Base-by-base conservation (phyloP, 768 basidiomycete genomes). In the Fomitopsis pulvina region DNA sequence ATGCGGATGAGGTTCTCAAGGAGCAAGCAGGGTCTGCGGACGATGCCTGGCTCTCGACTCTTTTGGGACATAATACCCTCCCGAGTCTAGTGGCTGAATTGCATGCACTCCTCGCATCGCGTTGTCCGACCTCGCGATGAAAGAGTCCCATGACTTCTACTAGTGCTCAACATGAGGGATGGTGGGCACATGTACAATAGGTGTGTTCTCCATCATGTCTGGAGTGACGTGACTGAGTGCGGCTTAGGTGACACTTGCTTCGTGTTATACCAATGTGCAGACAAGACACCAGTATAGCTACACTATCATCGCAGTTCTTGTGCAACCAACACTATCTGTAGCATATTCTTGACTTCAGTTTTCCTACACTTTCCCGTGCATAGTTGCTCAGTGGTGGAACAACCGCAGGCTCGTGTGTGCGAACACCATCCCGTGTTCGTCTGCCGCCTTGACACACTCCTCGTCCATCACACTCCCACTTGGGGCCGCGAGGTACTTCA, bases 391-490 rank as follows among this genome's bases (percentile, higher is more conserved):
- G 64, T 92, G 91, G 60, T 95, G 92, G 83, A 97, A 96, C 56
- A 97, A 71, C 57, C 94, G 75, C 60, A 96, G 64, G 41, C 79
- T 75, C 3, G 92, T 96, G 65, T 96, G 93, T 41, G 83, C 85
- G 68, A 96, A 98, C 52, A 94, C 87, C 39, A 97, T 89, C 32
- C 72, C 78, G 59, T 89, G 85, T 70, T 98, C 96, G 67, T 99
- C 85, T 10, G 95, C 95, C 2, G 92, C 91, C 70, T 91, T 92
- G 73, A 99, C 85, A 61, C 96, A 95, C 66, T 94, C 95, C 40
- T 68, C 81, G 62, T 99, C 96, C 95, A 98, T 98, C 52, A 99
- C 92, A 58, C 90, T 93, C 42, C 96, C 96, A 44, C 85, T 81
- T 2, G 90, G 87, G 6, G 94, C 92, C 22, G 92, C 92, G 41